phyloP scores from a whole-genome alignment of 371 early-diverging fungal species.

The Catenaria anguillulae region DNA sequence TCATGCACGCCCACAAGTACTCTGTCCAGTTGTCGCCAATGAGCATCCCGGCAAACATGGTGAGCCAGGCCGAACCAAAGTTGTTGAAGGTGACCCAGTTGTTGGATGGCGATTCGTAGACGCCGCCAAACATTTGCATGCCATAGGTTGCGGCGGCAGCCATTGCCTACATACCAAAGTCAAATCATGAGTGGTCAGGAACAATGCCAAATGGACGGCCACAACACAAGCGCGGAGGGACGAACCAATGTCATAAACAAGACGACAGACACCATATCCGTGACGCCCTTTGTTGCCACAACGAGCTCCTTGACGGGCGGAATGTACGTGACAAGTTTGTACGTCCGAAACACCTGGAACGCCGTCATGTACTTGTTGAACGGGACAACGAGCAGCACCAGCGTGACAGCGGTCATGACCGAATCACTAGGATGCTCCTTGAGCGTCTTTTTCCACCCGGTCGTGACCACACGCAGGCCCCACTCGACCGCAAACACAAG shows the following conservation, averaged over 20 bases:
- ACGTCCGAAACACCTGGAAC: background rate
- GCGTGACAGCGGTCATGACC: background rate
- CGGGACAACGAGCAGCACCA: background rate
- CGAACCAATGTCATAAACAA: background rate
- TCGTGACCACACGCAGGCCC: background rate
- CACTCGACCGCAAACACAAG: background rate
- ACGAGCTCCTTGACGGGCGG: background rate
- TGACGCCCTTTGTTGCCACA: background rate
- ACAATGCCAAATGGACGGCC: no score
- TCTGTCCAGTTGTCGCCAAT: background rate
- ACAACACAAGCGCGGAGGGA: no score
- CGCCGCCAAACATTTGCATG: conserved; percentile 1
- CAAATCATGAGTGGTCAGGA: no score
- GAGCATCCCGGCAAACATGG: background rate
- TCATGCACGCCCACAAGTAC: background rate
- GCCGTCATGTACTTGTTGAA: background rate
- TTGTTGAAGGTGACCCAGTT: background rate
- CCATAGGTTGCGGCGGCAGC: background rate
- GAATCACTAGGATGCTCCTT: background rate
- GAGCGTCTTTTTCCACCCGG: background rate
- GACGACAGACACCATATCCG: background rate
- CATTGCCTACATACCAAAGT: no score
- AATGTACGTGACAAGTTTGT: background rate
- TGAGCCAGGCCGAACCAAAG: background rate
- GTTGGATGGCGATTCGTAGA: background rate